phyloP scores from a whole-genome alignment of 345 rosid genomes.

The Isatis tinctoria region DNA sequence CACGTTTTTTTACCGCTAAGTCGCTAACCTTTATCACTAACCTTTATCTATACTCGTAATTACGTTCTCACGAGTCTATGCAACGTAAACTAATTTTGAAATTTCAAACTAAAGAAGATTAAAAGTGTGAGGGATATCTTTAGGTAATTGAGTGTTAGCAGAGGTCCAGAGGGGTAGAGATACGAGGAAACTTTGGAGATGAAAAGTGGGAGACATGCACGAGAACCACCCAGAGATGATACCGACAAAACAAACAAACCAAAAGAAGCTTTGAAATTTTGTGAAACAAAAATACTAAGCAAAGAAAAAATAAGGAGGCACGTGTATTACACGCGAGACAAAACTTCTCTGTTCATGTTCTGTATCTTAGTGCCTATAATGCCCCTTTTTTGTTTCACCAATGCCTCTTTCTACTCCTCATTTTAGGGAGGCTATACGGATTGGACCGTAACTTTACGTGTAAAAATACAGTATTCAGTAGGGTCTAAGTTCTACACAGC shows the following conservation, averaged over 20 bases:
- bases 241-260: slow-evolving; percentile 15
- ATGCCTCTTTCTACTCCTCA: slow-evolving; percentile 16
- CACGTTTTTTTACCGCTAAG: neutral
- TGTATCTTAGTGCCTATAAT: neutral
- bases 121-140: neutral
- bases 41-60: neutral
- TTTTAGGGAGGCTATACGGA: slow-evolving; percentile 23
- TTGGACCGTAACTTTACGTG: neutral
- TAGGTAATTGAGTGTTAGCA: neutral
- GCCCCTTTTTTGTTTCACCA: neutral
- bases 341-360: slow-evolving; percentile 4
- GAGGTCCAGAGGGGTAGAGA: slow-evolving; percentile 22
- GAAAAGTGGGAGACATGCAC: slow-evolving; percentile 40
- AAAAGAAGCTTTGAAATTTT: neutral
- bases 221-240: slow-evolving; percentile 34
- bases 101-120: neutral
- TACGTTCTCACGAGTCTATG: neutral
- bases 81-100: neutral
- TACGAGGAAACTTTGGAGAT: slow-evolving; percentile 34
- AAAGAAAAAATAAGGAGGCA: neutral
- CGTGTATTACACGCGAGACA: slow-evolving; percentile 12
- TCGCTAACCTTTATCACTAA: too few species aligned
- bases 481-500: neutral
- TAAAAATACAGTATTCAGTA: neutral
- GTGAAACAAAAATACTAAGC: neutral